These are phyloP conservation scores for Candida fluviatilis DNA, from an alignment of 805 yeast species.

Conservation along the genomic window DNA sequence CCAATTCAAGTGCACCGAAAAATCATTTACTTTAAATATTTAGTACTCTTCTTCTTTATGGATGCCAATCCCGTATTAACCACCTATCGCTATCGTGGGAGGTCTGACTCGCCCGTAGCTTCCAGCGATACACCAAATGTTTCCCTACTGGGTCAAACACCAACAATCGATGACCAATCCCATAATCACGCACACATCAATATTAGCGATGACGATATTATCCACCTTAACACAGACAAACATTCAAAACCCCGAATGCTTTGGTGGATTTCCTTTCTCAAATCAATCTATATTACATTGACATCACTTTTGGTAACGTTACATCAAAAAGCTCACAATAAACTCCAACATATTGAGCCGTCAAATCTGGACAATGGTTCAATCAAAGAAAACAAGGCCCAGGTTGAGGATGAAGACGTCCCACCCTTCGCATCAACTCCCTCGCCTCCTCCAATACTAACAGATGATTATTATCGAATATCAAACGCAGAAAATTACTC, in stretches of 20 bases:
- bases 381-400: neutral
- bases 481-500: neutral
- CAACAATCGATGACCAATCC: no score
- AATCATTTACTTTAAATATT: neutral
- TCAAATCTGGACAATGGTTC: neutral
- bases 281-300: neutral
- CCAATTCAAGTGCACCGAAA: neutral
- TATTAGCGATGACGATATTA: no score
- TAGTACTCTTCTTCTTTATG: neutral
- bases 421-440: neutral
- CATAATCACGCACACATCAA: no score
- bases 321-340: neutral
- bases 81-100: neutral
- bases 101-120: no score
- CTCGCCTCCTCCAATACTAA: slow-evolving; percentile 1
- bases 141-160: no score
- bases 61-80: neutral
- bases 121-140: no score
- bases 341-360: neutral
- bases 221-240: no score
- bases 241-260: no score
- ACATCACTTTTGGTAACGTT: neutral
- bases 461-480: slow-evolving; percentile 8
- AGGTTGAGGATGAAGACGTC: neutral
- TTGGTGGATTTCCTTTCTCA: neutral